Percentiles rank a stretch among this genome's conserved stretches.
Evolutionary conservation across 768 basidiomycete species (phyloP).

Genomic region (Erythrobasidium yunnanense): DNA sequence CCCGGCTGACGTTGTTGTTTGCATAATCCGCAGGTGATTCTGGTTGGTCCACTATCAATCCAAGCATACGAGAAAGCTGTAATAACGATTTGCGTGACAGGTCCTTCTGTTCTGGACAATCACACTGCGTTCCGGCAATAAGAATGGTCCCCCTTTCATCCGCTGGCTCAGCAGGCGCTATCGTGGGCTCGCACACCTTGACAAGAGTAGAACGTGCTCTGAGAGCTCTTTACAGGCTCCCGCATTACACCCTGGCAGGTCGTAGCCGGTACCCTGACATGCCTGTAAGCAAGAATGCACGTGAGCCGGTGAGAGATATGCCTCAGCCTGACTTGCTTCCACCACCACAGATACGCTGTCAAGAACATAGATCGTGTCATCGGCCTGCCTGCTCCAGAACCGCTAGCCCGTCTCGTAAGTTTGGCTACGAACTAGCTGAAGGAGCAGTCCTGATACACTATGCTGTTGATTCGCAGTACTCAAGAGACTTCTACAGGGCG

Average conservation of each 20-base stretch:
- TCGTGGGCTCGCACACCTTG: neutral
- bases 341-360: conserved; percentile 15
- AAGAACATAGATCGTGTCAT: conserved; percentile 32
- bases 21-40: conserved; percentile 3
- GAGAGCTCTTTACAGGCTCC: neutral
- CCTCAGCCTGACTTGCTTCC: conserved; percentile 4
- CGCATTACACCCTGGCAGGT: conserved; percentile 95
- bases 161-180: conserved; percentile 15
- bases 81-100: neutral
- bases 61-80: neutral
- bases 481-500: conserved; percentile 50
- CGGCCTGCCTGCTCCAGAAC: conserved; percentile 66
- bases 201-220: neutral
- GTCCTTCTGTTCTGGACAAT: conserved; percentile 66
- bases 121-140: conserved; percentile 60
- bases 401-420: conserved; percentile 70
- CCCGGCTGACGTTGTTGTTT: neutral
- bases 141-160: conserved; percentile 50
- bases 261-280: conserved; percentile 70
- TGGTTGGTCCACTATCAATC: neutral
- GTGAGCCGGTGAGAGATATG: conserved; percentile 43
- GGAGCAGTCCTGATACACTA: neutral
- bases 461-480: conserved; percentile 29
- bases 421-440: neutral
- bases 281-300: conserved; percentile 71